Evolutionary conservation across 1,139 yeast species (phyloP), one percentile per base, ranked within the genome.

Genomic region (Geotrichum histeridarum): DNA sequence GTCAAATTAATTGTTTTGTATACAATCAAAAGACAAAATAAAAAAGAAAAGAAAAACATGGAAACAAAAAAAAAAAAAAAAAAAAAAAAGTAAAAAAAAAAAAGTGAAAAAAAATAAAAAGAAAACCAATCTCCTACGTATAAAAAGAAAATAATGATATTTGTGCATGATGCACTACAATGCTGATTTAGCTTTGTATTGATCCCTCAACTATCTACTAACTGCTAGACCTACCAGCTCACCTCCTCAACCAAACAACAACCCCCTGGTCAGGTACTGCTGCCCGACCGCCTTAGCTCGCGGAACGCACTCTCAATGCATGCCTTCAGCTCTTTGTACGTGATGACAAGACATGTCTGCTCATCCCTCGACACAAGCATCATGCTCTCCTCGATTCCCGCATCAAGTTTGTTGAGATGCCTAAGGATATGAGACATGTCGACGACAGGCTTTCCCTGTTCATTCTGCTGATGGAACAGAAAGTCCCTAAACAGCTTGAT

Each of bases 391-490:
- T 88, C 93, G 47, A 86, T 79, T 0, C 98, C 99, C 12, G 94
- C 95, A 68, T 94, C 99, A 57, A 93, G 74, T 69, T 93, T 93
- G 71, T 93, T 93, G 64, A 93, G 73, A 61, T 85, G 81, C 51
- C 81, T 75, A 60, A 94, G 73, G 3, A 91, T 94, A 67, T 90
- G 89, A 1, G 91, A 84, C 62, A 93, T 74, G 70, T 94, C 97
- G 55, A 89, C 74, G 2, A 84, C 80, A 1, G 96, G 90, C 63
- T 79, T 79, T 15, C 96, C 96, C 37, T 72, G 70, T 53, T 85
- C 94, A 67, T 89, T 90, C 48, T 77, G 79, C 65, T 87, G 95
- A 65, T 87, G 94, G 71, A 91, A 93, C 4, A 91, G 84, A 66
- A 81, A 88, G 68, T 91, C 95, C 57, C 86, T 78, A 70, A 93